Base-by-base conservation (phyloP, 139 green algal genomes). In the Edaphochlamys debaryana region DNA sequence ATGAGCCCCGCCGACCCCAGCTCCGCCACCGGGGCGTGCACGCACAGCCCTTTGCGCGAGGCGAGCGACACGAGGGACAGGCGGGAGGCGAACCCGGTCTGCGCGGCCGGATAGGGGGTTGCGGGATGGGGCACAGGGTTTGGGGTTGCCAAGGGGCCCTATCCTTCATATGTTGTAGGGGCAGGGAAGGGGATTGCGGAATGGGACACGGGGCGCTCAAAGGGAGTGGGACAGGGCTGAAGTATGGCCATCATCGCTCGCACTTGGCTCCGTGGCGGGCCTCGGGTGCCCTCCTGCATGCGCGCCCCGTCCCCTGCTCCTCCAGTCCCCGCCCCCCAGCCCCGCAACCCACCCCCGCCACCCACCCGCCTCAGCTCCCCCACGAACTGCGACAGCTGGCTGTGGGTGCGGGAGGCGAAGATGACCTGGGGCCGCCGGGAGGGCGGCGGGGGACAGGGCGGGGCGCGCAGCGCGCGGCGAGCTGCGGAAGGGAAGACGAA, bases 331-430 rank as follows among this genome's bases (percentile, higher is more conserved):
- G n/a, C n/a, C n/a, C n/a, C n/a, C n/a, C n/a, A n/a, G n/a, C n/a
- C n/a, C n/a, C n/a, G n/a, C n/a, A n/a, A n/a, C n/a, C n/a, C n/a
- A n/a, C n/a, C n/a, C n/a, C n/a, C n/a, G n/a, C 22, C 93, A 88
- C 29, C 86, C 32, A 81, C 75, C 75, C 34, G 32, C 41, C 41
- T 34, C 34, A 98, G 89, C 91, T 98, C 95, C 0, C 85, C 84
- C 62, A 96, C 90, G 88, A 97, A 95, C 80, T 99, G 97, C n/a
- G 91, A 94, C 37, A 99, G 94, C 93, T 99, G 97, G 30, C 94
- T 98, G 90, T 99, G 97, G 15, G 97, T 99, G 23, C 97, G 85
- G 90, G 91, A 97, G 86, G 92, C 96, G 87, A 98, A 98, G 80
- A 98, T 96, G 2, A 99, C 87, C 92, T 98, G 95, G 37, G 79